Evolutionary conservation across 164 flowering plant genomes (phyloP).

Genomic region (Aristolochia californica): DNA sequence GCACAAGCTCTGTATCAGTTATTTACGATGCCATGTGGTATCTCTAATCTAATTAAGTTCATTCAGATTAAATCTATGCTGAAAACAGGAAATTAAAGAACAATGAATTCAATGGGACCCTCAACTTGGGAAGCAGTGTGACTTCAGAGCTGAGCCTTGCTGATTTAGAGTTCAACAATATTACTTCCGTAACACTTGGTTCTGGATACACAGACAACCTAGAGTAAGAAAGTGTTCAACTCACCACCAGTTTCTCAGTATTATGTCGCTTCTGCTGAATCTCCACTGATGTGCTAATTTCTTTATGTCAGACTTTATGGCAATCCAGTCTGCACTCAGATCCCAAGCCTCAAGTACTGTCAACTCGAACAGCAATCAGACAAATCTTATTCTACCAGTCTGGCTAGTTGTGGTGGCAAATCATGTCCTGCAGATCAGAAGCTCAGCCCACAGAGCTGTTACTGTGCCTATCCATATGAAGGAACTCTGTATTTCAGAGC

Average conservation of each 20-base stretch:
- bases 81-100: conserved; percentile 55
- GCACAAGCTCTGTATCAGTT: background rate
- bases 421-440: conserved; percentile 40
- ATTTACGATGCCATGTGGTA: no score
- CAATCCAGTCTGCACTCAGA: conserved; percentile 58
- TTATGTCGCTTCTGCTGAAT: background rate
- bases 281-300: conserved; percentile 1
- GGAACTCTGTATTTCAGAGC: conserved; percentile 76
- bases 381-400: conserved; percentile 48
- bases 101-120: conserved; percentile 49
- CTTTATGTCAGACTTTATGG: conserved; percentile 46
- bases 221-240: conserved; percentile 33
- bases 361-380: conserved; percentile 29
- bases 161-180: conserved; percentile 62
- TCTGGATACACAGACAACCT: conserved; percentile 40
- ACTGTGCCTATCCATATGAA: conserved; percentile 69
- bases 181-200: conserved; percentile 32
- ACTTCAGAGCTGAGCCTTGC: conserved; percentile 54
- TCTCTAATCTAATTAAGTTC: no score
- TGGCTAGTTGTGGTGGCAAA: conserved; percentile 47
- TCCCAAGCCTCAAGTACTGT: conserved; percentile 40
- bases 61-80: background rate
- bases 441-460: conserved; percentile 73
- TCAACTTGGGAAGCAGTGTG: conserved; percentile 53
- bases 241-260: background rate